Conservation (phyloP, 495 filamentous ascomycete species). For the Coniosporium apollinis region DNA sequence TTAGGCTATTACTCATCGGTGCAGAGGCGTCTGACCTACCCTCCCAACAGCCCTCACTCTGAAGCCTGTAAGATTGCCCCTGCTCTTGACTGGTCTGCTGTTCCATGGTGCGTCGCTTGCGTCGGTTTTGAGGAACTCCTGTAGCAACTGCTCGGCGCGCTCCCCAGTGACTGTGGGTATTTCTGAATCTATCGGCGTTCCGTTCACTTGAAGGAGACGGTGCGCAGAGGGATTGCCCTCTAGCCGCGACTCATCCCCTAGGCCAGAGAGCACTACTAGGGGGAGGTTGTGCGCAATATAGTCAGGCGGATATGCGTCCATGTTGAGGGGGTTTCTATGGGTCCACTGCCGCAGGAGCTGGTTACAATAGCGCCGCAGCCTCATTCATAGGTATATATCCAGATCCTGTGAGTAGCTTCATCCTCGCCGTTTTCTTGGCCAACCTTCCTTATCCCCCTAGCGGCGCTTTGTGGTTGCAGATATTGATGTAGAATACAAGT, state of each 20-base stretch:
- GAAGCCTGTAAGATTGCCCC: slow-evolving; percentile 27
- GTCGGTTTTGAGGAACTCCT: slow-evolving; percentile 50
- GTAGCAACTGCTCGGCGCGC: slow-evolving; percentile 47
- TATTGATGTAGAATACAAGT: too few relatives aligned
- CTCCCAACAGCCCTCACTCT: slow-evolving; percentile 56
- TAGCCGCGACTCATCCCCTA: slow-evolving; percentile 26
- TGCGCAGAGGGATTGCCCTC: slow-evolving; percentile 20
- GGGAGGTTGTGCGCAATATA: slow-evolving; percentile 73
- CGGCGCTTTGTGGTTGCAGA: too few relatives aligned
- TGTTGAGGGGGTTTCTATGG: slow-evolving; percentile 16
- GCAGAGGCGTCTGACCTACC: slow-evolving; percentile 37
- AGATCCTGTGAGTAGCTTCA: too few relatives aligned
- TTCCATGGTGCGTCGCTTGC: slow-evolving; percentile 45
- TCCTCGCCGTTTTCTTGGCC: too few relatives aligned
- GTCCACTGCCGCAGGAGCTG: too few relatives aligned
- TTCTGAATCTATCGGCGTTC: slow-evolving; percentile 43
- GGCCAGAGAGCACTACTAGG: slow-evolving; percentile 60
- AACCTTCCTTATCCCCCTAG: too few relatives aligned
- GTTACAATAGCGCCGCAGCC: too few relatives aligned
- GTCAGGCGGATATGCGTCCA: slow-evolving; percentile 76
- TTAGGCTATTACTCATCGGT: too few relatives aligned
- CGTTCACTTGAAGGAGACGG: slow-evolving; percentile 39
- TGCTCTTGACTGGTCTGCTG: slow-evolving; percentile 25
- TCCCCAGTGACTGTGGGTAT: slow-evolving; percentile 46
- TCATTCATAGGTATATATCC: too few relatives aligned